A percentile compares a stretch with the other conserved stretches of the same genome.
Conservation (phyloP, 2,329 filamentous ascomycete genomes). For the Juglanconis sp. region DNA sequence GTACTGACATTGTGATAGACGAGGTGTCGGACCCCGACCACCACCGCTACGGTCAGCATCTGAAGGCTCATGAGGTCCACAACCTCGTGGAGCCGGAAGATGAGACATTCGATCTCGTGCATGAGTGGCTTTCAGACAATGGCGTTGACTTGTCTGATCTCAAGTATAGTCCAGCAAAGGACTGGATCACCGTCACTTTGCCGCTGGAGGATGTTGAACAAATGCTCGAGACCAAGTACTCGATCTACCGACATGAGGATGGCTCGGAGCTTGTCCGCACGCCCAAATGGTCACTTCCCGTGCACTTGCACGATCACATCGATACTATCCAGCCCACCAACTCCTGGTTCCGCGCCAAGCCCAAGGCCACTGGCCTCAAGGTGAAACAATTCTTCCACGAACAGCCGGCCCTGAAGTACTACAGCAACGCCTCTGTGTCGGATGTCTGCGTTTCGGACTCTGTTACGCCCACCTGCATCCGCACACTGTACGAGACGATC, state of each 20-base stretch:
- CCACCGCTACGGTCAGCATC: constrained; percentile 46
- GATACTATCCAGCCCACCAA: constrained; percentile 50
- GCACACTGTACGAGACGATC: constrained; percentile 45
- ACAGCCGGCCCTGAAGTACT: constrained; percentile 22
- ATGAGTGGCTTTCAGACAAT: constrained; percentile 54
- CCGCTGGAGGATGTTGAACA: constrained; percentile 44
- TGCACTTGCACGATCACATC: constrained; percentile 36
- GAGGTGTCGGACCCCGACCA: constrained; percentile 43
- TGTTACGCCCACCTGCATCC: constrained; percentile 43
- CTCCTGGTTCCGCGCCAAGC: constrained; percentile 42
- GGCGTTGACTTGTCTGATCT: constrained; percentile 37
- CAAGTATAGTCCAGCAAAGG: constrained; percentile 41
- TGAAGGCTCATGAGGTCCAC: constrained; percentile 48
- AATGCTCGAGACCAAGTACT: constrained; percentile 43
- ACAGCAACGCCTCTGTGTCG: constrained; percentile 32
- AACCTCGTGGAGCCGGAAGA: constrained; percentile 51
- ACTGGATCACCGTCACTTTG: constrained; percentile 41
- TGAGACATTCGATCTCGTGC: constrained; percentile 48
- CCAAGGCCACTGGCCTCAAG: constrained; percentile 26
- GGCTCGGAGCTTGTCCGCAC: constrained; percentile 51
- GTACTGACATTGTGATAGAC: constrained; percentile 20
- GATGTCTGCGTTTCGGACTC: constrained; percentile 45
- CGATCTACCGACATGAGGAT: constrained; percentile 48
- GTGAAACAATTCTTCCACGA: constrained; percentile 28
- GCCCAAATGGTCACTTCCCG: constrained; percentile 52